Percentiles rank a stretch among this genome's conserved stretches.
phyloP scores from a whole-genome alignment of 768 basidiomycete species.

The Leccinum subgranulosum region DNA sequence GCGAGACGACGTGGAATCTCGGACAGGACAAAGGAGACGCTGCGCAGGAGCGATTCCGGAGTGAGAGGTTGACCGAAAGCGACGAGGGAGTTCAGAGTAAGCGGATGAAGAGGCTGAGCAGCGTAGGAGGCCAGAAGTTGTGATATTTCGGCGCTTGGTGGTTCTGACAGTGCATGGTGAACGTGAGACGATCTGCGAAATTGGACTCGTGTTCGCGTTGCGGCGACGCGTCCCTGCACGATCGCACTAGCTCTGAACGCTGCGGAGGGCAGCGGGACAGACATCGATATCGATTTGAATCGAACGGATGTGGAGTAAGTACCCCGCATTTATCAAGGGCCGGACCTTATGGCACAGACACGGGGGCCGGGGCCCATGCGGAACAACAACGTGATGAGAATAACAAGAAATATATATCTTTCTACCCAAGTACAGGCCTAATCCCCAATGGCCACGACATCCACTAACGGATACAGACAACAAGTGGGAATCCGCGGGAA shows the following conservation, averaged over 20 bases:
- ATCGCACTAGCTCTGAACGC: constrained; percentile 6
- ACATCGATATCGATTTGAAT: background rate
- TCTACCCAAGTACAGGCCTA: constrained; percentile 20
- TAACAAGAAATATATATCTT: constrained; percentile 25
- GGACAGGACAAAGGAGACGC: constrained; percentile 68
- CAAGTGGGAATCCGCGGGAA: background rate
- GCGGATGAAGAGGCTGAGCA: constrained; percentile 58
- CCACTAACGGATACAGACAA: background rate
- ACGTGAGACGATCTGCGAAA: constrained; percentile 21
- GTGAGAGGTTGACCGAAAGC: constrained; percentile 76
- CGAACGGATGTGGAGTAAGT: background rate
- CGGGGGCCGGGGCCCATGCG: background rate
- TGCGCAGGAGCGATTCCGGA: constrained; percentile 64
- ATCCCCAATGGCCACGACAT: constrained; percentile 1
- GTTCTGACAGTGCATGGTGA: constrained; percentile 42
- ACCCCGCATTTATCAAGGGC: background rate
- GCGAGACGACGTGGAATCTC: constrained; percentile 80
- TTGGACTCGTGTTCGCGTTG: constrained; percentile 4
- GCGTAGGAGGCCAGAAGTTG: constrained; percentile 62
- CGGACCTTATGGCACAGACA: background rate
- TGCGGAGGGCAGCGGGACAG: background rate
- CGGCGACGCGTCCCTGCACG: background rate
- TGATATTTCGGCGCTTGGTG: constrained; percentile 50
- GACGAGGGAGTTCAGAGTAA: constrained; percentile 70
- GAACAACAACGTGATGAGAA: constrained; percentile 8